Conservation (phyloP, 2,329 filamentous ascomycete genomes). For the Volutella citrinella region DNA sequence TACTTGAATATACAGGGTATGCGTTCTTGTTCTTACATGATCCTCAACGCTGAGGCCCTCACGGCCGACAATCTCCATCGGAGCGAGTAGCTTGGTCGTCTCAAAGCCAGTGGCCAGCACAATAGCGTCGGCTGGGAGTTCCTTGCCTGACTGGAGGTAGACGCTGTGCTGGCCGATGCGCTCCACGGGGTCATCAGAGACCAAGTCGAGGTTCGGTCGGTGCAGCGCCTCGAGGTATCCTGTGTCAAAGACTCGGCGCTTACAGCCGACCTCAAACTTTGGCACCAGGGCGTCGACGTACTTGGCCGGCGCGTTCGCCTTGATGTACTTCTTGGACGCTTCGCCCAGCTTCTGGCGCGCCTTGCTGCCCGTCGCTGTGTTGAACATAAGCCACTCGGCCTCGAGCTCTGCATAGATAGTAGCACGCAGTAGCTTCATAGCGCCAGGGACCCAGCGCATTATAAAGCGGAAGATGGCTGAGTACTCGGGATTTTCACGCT, state of each 20-base stretch:
- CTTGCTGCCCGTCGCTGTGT: slow-evolving; percentile 8
- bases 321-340: slow-evolving; percentile 25
- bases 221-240: slow-evolving; percentile 30
- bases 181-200: slow-evolving; percentile 17
- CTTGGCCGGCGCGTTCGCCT: slow-evolving; percentile 19
- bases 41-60: slow-evolving; percentile 36
- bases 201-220: slow-evolving; percentile 27
- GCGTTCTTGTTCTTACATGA: too few relatives aligned
- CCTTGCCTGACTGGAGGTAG: slow-evolving; percentile 14
- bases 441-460: slow-evolving; percentile 22
- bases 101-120: slow-evolving; percentile 48
- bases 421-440: slow-evolving; percentile 18
- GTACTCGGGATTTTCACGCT: slow-evolving; percentile 21
- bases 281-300: slow-evolving; percentile 31
- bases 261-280: slow-evolving; percentile 32
- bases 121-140: slow-evolving; percentile 31
- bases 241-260: slow-evolving; percentile 33
- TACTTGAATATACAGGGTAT: too few relatives aligned
- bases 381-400: slow-evolving; percentile 21
- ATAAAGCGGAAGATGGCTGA: slow-evolving; percentile 19
- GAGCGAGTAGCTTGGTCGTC: slow-evolving; percentile 43
- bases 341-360: slow-evolving; percentile 15
- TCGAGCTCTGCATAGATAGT: slow-evolving; percentile 20
- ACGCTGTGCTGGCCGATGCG: slow-evolving; percentile 13
- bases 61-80: slow-evolving; percentile 43